These are phyloP conservation scores for Botrytis fabae DNA, from an alignment of 2,329 filamentous ascomycete genomes.

Conservation along the genomic window DNA sequence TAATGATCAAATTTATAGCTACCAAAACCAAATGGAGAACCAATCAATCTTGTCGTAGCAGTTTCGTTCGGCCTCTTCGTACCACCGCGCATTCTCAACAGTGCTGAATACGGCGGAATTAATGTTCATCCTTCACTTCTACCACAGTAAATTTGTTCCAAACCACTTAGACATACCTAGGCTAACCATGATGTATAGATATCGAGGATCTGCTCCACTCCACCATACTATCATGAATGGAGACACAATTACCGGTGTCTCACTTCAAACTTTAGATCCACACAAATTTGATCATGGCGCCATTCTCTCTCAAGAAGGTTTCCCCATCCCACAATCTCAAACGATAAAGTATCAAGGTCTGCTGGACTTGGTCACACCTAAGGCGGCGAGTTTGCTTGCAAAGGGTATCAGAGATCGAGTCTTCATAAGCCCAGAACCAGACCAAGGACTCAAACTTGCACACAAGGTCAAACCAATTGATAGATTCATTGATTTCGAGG, in stretches of 20 bases:
- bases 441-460: slow-evolving; percentile 53
- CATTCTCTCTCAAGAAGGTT: slow-evolving; percentile 70
- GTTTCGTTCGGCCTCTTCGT: slow-evolving; percentile 95
- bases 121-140: slow-evolving; percentile 93
- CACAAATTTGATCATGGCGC: slow-evolving; percentile 74
- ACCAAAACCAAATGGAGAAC: slow-evolving; percentile 47
- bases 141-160: slow-evolving; percentile 61
- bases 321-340: slow-evolving; percentile 50
- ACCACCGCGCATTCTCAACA: slow-evolving; percentile 69
- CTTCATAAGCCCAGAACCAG: slow-evolving; percentile 61
- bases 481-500: slow-evolving; percentile 59
- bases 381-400: slow-evolving; percentile 72
- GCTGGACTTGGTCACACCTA: slow-evolving; percentile 55
- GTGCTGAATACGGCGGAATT: slow-evolving; percentile 77
- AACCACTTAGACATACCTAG: neutral
- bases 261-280: slow-evolving; percentile 82
- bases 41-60: slow-evolving; percentile 78
- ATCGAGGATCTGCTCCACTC: slow-evolving; percentile 83
- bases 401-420: slow-evolving; percentile 60
- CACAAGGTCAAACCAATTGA: slow-evolving; percentile 71
- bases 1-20: slow-evolving; percentile 46
- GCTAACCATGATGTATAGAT: slow-evolving; percentile 47
- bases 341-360: slow-evolving; percentile 52
- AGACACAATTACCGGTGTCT: slow-evolving; percentile 67
- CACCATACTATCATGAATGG: slow-evolving; percentile 75